A percentile compares a stretch with the other conserved stretches of the same genome.
These are phyloP conservation scores for Austroboletus eburneus DNA, from an alignment of 768 basidiomycete genomes.

Conservation along the genomic window DNA sequence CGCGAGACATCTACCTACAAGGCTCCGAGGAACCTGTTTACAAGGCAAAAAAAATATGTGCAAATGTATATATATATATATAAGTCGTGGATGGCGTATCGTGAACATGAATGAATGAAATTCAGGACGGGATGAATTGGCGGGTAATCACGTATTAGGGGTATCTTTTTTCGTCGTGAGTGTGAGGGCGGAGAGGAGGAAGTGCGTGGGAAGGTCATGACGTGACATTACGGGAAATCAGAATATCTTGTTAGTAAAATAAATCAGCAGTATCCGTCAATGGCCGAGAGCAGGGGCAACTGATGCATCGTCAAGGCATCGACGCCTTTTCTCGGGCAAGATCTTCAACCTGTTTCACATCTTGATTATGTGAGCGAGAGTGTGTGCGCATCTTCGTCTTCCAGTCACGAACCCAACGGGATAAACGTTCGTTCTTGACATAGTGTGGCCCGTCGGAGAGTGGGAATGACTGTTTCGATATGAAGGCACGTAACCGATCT, in stretches of 20 bases:
- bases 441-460: slow-evolving; percentile 16
- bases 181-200: slow-evolving; percentile 10
- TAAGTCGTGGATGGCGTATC: slow-evolving; percentile 27
- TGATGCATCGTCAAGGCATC: slow-evolving; percentile 21
- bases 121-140: slow-evolving; percentile 13
- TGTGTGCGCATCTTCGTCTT: slow-evolving; percentile 53
- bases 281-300: slow-evolving; percentile 12
- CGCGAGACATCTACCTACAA: slow-evolving; percentile 8
- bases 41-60: slow-evolving; percentile 7
- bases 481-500: slow-evolving; percentile 56
- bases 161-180: slow-evolving; percentile 28
- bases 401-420: slow-evolving; percentile 67
- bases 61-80: slow-evolving; percentile 23
- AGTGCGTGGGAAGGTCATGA: slow-evolving; percentile 19
- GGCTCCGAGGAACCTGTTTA: slow-evolving; percentile 4
- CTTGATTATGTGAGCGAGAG: slow-evolving; percentile 48
- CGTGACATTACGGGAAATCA: slow-evolving; percentile 19
- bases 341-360: slow-evolving; percentile 44
- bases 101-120: slow-evolving; percentile 11
- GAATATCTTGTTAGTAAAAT: slow-evolving; percentile 16
- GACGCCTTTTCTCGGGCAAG: slow-evolving; percentile 54
- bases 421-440: slow-evolving; percentile 34
- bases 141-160: slow-evolving; percentile 33
- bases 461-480: slow-evolving; percentile 34
- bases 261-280: slow-evolving; percentile 15